These are phyloP conservation scores for Pichia sorboxylosa DNA, from an alignment of 1,139 yeast species.

Conservation along the genomic window DNA sequence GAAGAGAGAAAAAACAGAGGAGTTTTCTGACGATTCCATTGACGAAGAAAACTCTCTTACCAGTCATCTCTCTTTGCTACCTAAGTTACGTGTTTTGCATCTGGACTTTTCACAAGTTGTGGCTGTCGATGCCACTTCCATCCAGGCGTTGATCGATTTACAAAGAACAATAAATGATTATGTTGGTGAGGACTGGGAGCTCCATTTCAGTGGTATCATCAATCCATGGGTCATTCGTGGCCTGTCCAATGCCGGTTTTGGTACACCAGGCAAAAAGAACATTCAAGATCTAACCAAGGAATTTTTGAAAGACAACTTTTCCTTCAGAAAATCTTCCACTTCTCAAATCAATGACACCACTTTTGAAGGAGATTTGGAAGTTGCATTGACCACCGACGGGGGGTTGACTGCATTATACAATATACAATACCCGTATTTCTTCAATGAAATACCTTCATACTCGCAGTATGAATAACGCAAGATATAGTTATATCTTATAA, in stretches of 20 bases:
- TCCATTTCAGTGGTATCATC: constrained; percentile 76
- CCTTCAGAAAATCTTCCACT: neutral
- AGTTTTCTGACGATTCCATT: neutral
- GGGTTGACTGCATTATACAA: constrained; percentile 33
- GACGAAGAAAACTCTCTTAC: constrained; percentile 27
- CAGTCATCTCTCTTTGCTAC: too few species aligned
- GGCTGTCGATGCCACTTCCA: constrained; percentile 65
- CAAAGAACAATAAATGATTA: constrained; percentile 61
- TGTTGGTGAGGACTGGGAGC: constrained; percentile 77
- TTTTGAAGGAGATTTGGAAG: constrained; percentile 8
- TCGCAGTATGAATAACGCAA: constrained; percentile 18
- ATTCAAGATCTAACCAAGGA: neutral
- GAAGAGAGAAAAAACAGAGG: neutral
- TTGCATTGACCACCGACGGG: constrained; percentile 33
- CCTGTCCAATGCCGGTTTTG: constrained; percentile 69
- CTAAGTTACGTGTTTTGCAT: constrained; percentile 48
- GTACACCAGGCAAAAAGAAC: constrained; percentile 20
- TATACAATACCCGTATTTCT: constrained; percentile 77
- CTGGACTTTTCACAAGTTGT: constrained; percentile 74
- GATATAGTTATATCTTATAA: too few species aligned
- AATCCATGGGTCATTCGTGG: constrained; percentile 83
- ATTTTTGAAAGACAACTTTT: neutral
- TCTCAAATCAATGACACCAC: neutral
- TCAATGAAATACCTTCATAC: constrained; percentile 70
- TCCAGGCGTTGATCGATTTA: constrained; percentile 69